These are phyloP conservation scores for Nigrospora osmanthi DNA, from an alignment of 2,329 filamentous ascomycete species.

Conservation along the genomic window DNA sequence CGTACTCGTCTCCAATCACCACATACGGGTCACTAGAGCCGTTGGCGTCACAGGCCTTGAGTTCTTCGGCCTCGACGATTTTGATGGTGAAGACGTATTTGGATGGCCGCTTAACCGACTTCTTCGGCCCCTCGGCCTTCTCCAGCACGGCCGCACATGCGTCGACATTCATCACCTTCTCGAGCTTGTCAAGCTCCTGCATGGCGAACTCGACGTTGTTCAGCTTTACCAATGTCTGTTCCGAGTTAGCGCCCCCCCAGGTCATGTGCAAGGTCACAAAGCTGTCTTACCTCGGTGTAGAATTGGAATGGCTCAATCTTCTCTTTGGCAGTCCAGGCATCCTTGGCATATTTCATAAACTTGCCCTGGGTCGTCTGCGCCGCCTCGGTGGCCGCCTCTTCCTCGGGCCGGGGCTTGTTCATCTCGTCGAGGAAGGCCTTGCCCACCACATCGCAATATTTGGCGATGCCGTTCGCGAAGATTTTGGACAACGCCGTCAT, in stretches of 20 bases:
- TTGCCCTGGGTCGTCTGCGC: constrained; percentile 82
- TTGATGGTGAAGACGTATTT: constrained; percentile 99
- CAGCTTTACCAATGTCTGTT: constrained; percentile 87
- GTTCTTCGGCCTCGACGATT: constrained; percentile 92
- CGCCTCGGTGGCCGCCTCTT: constrained; percentile 59
- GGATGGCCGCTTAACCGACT: constrained; percentile 56
- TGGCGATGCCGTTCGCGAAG: constrained; percentile 72
- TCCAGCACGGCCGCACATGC: constrained; percentile 77
- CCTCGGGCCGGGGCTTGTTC: constrained; percentile 83
- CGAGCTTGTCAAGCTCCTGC: constrained; percentile 82
- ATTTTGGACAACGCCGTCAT: constrained; percentile 89
- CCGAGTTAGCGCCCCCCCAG: background rate
- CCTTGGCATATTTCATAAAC: constrained; percentile 87
- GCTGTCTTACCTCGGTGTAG: constrained; percentile 66
- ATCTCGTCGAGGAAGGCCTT: constrained; percentile 82
- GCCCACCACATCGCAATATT: constrained; percentile 89
- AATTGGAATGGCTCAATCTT: constrained; percentile 97
- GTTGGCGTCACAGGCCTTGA: constrained; percentile 96
- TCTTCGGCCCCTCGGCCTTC: constrained; percentile 63
- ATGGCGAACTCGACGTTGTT: constrained; percentile 97
- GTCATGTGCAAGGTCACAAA: background rate
- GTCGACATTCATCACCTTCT: constrained; percentile 85
- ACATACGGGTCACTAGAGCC: constrained; percentile 95
- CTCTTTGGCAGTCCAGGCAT: constrained; percentile 85
- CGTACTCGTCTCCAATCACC: constrained; percentile 93